phyloP scores from a whole-genome alignment of 257 asterid species.

The Knoxia roxburghii region DNA sequence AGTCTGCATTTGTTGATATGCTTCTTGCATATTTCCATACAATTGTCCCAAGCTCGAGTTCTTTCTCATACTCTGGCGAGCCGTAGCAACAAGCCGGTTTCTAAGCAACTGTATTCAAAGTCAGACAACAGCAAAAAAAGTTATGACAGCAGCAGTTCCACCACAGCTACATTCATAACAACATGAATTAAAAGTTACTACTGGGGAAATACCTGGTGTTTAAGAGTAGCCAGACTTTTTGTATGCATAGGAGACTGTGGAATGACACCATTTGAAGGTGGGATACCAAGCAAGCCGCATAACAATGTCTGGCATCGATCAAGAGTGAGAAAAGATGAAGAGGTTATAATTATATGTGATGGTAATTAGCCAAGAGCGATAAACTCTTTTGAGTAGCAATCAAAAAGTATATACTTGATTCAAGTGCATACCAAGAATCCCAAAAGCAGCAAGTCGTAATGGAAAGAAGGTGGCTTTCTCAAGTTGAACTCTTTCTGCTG shows the following conservation, averaged over 20 bases:
- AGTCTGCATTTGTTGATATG: constrained; percentile 81
- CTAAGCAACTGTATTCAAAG: constrained; percentile 53
- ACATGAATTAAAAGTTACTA: too few species aligned
- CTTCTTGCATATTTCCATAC: constrained; percentile 88
- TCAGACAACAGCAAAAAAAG: neutral
- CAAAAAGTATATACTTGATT: too few species aligned
- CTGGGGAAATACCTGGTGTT: constrained; percentile 58
- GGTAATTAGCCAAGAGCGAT: neutral
- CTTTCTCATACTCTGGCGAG: constrained; percentile 54
- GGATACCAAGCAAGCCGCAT: constrained; percentile 88
- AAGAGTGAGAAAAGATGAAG: neutral
- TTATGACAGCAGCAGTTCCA: too few species aligned
- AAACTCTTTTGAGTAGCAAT: neutral
- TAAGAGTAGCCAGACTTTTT: constrained; percentile 79
- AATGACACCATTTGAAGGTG: constrained; percentile 87
- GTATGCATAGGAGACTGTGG: constrained; percentile 98
- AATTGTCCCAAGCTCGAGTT: constrained; percentile 75
- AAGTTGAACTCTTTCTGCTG: constrained; percentile 85
- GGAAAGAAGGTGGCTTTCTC: constrained; percentile 81
- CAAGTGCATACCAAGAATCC: constrained; percentile 65
- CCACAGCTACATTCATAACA: too few species aligned
- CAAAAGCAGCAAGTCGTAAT: constrained; percentile 67
- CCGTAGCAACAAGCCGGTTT: constrained; percentile 60
- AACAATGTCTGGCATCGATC: constrained; percentile 45
- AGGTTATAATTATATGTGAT: too few species aligned